Evolutionary conservation across 2,329 filamentous ascomycete genomes (phyloP), one percentile per base, ranked within the genome.

Genomic region (Pestalotiopsis sp.): DNA sequence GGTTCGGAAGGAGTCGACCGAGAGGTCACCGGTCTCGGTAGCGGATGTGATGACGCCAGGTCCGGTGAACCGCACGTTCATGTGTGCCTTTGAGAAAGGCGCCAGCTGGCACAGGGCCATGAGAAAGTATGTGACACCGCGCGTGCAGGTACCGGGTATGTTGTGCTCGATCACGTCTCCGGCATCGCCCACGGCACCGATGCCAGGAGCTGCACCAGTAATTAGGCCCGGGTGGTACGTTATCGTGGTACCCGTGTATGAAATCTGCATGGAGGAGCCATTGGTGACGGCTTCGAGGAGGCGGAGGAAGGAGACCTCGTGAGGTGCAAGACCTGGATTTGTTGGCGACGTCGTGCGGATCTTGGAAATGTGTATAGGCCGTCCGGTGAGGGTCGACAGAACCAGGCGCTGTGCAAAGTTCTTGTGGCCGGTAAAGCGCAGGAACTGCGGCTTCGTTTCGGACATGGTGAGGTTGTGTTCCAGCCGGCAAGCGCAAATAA

Each of bases 271-370:
- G 68, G 92, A 91, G 68, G 93, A 93, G 82, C 96, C 96, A 85
- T 99, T 99, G 77, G 96, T 99, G 75, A 99, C 87, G 73, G 93
- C 88, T 81, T 98, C 96, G 77, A 99, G 91, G 20, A 99, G 92
- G 68, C 96, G 95, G 39, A 99, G 88, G 81, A 99, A 95, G 61
- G 96, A 98, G 76, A 98, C 91, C 82, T 99, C 96, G 83, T 97
- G 92, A 63, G 94, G 91, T 66, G 93, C 92, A 67, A 99, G 92
- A 76, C 96, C 96, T 1, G 96, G 95, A 75, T 92, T 91, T 56
- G 93, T 95, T 61, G 92, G 91, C 57, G 94, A 97, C 17, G 92
- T 90, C 72, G 93, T 90, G 76, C 96, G 93, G 83, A 99, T 98
- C 81, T 96, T 92, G 66, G 95, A 96, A 79, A 99, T 95, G 82